Base-by-base conservation (phyloP, 2,329 filamentous ascomycete genomes). In the Aspergillus pseudoglaucus region DNA sequence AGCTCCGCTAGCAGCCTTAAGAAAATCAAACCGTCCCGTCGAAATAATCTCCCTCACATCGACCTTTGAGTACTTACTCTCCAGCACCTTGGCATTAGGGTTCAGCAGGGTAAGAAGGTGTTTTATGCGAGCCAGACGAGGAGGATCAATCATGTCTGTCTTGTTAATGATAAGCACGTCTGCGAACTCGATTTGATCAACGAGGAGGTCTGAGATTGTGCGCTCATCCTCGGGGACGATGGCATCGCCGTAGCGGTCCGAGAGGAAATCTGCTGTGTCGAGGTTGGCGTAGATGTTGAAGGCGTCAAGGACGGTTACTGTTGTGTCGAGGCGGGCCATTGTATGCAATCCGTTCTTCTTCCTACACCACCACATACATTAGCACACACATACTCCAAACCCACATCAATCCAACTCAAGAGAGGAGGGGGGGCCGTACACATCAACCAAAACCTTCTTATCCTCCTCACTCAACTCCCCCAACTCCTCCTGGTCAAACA, bases 141-240 rank as follows among this genome's bases (percentile, higher is more conserved):
- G 67, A 4, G 67, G 61, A 37, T 73, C 64, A 12, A 86, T 80
- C 50, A 81, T 78, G 51, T 87, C 83, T 5, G 79, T 71, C 64
- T 88, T 88, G 67, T 88, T 88, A 17, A 88, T 67, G 3, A 88
- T 75, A 12, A 88, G 76, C 6, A 88, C 83, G 54, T 88, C 84
- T 0, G 85, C 84, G 56, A 89, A 89, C 64, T 89, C 85, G 50
- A 88, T 85, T 58, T 88, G 85, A 55, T 88, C 85, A 0, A 87
- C 83, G 76, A 88, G 85, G 0, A 89, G 74, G 54, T 88, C 84
- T 0, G 84, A 87, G 2, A 89, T 84, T 0, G 83, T 88, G 0
- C 85, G 72, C 54, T 89, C 84, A 50, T 89, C 85, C 54, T 88
- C 85, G 0, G 79, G 63, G 4, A 79, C 72, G 1, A 84, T 79